Base-by-base conservation (phyloP, 2,329 filamentous ascomycete genomes). In the Botrytis elliptica region DNA sequence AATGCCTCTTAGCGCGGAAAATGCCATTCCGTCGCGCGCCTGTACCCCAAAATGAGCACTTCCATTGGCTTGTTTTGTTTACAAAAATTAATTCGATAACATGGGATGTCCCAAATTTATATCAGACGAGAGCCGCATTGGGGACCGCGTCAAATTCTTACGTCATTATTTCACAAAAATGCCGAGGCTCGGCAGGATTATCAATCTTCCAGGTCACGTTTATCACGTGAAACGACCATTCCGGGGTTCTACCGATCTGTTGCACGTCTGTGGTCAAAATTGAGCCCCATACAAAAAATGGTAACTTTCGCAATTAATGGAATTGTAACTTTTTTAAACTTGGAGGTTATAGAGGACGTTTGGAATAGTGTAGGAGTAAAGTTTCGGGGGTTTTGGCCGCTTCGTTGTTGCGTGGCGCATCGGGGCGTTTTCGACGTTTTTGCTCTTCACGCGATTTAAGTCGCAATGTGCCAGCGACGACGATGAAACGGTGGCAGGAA, bases 211-310 rank as follows among this genome's bases (percentile, higher is more conserved):
- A 40, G 25, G 36, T 55, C 44, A 52, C 33, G 14, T 40, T 29
- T 67, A 7, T 40, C 33, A 20, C 65, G 22, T 40, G 25, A 29
- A 22, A 18, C 1, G 8, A 0, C 0, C 0, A 7, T 29, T 40
- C 65, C 65, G 65, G 33, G 46, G 25, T 67, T 40, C 46, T 29
- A 67, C 46, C 46, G 65, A 9, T 20, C 38, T 67, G 65, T 67
- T 67, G 65, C 65, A 67, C 25, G 25, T 55, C 65, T 67, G 33
- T 12, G 20, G 9, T 14, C 46, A 12, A 40, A 20, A 14, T 55
- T 52, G 20, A 25, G 10, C 7, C 46, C 33, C 65, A 55, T 67
- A 67, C 65, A 67, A 55, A 55, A 67, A 55, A 38, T 55, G 2
- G 16, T 20, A 67, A 55, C 46, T 55, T 55, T 40, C 18, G 22